Evolutionary conservation across 768 basidiomycete genomes (phyloP).

Genomic region (Boletus sensibilis): DNA sequence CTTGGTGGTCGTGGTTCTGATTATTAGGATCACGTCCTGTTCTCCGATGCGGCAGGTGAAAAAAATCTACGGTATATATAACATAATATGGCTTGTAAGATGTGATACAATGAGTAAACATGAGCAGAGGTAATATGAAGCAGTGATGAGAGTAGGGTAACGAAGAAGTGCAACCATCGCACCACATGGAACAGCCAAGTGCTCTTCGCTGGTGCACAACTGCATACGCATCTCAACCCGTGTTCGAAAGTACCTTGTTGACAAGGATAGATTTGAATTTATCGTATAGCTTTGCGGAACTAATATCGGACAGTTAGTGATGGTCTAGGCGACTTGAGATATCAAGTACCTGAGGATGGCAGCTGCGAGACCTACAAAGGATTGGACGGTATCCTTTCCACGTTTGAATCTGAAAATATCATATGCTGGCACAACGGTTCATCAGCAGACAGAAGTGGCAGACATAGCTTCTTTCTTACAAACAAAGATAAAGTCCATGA

Average conservation of each 20-base stretch:
- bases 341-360: conserved; percentile 67
- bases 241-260: conserved; percentile 40
- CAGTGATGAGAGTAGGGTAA: not conserved
- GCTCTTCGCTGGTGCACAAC: not conserved
- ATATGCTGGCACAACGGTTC: conserved; percentile 52
- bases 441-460: conserved; percentile 10
- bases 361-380: conserved; percentile 64
- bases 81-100: not conserved
- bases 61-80: conserved; percentile 17
- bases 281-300: conserved; percentile 74
- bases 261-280: conserved; percentile 62
- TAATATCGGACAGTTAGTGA: conserved; percentile 30
- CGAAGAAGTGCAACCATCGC: not conserved
- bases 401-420: conserved; percentile 72
- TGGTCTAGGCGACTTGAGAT: not conserved
- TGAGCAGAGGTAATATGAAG: not conserved
- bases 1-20: conserved; percentile 26
- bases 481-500: conserved; percentile 86
- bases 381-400: conserved; percentile 57
- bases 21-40: not conserved
- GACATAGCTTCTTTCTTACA: conserved; percentile 48
- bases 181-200: not conserved
- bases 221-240: conserved; percentile 13
- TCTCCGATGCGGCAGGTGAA: not conserved
- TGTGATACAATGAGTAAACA: not conserved